These are phyloP conservation scores for Cytauxzoon felis DNA, from an alignment of 169 alveolate species.

Conservation along the genomic window DNA sequence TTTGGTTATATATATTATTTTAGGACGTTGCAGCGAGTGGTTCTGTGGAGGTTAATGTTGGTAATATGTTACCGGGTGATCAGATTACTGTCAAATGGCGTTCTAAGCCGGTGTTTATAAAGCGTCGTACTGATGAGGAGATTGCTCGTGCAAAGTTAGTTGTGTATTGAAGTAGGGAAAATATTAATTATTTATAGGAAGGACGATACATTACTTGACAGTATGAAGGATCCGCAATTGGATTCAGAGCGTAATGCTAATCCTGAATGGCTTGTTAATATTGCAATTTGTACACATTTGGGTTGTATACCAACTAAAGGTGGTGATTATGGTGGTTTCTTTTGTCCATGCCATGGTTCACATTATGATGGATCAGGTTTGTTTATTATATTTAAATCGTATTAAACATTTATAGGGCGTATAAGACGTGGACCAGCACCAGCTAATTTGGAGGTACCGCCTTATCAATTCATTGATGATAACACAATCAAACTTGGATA, in stretches of 20 bases:
- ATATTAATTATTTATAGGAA: conserved; percentile 40
- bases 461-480: conserved; percentile 78
- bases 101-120: conserved; percentile 80
- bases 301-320: conserved; percentile 82
- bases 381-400: not conserved
- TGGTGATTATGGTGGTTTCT: conserved; percentile 80
- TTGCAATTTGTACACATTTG: conserved; percentile 82
- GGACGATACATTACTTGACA: conserved; percentile 74
- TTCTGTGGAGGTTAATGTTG: conserved; percentile 76
- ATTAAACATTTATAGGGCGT: conserved; percentile 58
- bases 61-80: conserved; percentile 78
- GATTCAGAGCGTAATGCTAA: conserved; percentile 77
- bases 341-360: conserved; percentile 87
- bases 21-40: conserved; percentile 77
- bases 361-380: conserved; percentile 82
- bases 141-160: conserved; percentile 72
- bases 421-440: conserved; percentile 86
- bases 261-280: conserved; percentile 83
- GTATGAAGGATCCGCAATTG: conserved; percentile 82
- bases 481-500: conserved; percentile 78
- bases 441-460: conserved; percentile 81
- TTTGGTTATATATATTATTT: not conserved
- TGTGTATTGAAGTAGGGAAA: no score
- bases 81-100: conserved; percentile 82
- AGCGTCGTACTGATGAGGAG: conserved; percentile 78